Conservation (phyloP, 2,329 filamentous ascomycete genomes). For the Aspergillus sp. region DNA sequence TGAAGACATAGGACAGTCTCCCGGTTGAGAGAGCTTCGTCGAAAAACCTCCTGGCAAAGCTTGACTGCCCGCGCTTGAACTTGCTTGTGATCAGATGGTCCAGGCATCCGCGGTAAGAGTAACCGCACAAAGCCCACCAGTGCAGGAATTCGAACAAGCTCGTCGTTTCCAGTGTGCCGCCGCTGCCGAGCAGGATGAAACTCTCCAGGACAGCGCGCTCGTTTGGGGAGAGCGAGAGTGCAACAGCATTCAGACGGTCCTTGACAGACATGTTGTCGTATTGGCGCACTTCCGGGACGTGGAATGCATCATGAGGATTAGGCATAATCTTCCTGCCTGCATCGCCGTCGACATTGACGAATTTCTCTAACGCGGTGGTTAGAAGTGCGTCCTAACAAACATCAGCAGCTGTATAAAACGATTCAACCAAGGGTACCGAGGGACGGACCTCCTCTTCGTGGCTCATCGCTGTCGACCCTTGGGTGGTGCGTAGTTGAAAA, state of each 20-base stretch:
- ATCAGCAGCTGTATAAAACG: constrained; percentile 1
- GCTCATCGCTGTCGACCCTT: constrained; percentile 25
- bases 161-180: constrained; percentile 34
- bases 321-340: constrained; percentile 31
- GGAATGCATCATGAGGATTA: constrained; percentile 30
- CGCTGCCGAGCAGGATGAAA: constrained; percentile 37
- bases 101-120: constrained; percentile 32
- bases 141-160: constrained; percentile 42
- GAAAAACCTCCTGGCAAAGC: constrained; percentile 39
- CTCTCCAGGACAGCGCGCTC: constrained; percentile 34
- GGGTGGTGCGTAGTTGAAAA: constrained; percentile 27
- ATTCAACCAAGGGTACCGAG: not conserved
- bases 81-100: constrained; percentile 36
- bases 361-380: constrained; percentile 30
- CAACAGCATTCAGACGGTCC: constrained; percentile 37
- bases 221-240: constrained; percentile 29
- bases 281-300: constrained; percentile 23
- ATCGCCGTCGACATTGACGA: constrained; percentile 40
- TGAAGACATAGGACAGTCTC: constrained; percentile 35
- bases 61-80: constrained; percentile 36
- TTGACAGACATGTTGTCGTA: constrained; percentile 35
- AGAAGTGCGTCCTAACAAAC: constrained; percentile 27
- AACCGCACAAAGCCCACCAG: constrained; percentile 40
- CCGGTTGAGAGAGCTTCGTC: constrained; percentile 33
- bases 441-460: constrained; percentile 34